phyloP scores from a whole-genome alignment of 2,329 filamentous ascomycete genomes.

The Penicillium capsulatum region DNA sequence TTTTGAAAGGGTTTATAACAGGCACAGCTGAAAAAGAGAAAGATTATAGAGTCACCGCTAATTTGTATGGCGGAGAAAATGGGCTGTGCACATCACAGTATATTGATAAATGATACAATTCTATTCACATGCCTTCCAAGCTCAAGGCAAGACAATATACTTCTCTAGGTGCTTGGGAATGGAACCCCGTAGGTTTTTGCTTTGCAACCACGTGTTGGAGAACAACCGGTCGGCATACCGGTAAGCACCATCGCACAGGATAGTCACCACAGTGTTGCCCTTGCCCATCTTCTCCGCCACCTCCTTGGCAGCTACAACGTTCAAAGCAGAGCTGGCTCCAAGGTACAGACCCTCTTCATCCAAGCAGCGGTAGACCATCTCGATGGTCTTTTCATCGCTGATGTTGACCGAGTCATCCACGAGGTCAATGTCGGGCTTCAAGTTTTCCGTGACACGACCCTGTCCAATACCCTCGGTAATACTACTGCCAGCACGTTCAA shows the following conservation, averaged over 20 bases:
- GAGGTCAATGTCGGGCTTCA: conserved; percentile 76
- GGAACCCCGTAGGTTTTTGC: conserved; percentile 75
- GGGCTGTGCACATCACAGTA: no score
- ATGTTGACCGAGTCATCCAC: conserved; percentile 82
- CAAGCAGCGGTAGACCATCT: conserved; percentile 94
- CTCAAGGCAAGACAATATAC: conserved; percentile 84
- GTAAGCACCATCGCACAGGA: conserved; percentile 96
- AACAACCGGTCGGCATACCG: conserved; percentile 92
- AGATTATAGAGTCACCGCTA: no score
- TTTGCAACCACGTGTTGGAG: conserved; percentile 81
- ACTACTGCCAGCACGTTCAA: conserved; percentile 75
- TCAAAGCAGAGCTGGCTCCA: conserved; percentile 87
- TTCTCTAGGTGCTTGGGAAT: conserved; percentile 83
- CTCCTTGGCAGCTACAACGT: conserved; percentile 92
- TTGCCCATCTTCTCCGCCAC: conserved; percentile 85
- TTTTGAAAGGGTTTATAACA: no score
- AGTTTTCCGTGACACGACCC: conserved; percentile 92
- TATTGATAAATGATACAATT: not conserved
- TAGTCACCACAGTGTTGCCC: conserved; percentile 86
- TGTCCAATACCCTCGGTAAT: conserved; percentile 99
- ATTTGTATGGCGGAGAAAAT: no score
- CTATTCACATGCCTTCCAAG: conserved; percentile 8
- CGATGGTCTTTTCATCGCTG: conserved; percentile 87
- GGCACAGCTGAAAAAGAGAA: no score
- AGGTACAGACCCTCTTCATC: conserved; percentile 96